Percentiles rank a stretch among this genome's conserved stretches.
Evolutionary conservation across 331 rosid species (phyloP).

Genomic region (Stylosanthes scabra): DNA sequence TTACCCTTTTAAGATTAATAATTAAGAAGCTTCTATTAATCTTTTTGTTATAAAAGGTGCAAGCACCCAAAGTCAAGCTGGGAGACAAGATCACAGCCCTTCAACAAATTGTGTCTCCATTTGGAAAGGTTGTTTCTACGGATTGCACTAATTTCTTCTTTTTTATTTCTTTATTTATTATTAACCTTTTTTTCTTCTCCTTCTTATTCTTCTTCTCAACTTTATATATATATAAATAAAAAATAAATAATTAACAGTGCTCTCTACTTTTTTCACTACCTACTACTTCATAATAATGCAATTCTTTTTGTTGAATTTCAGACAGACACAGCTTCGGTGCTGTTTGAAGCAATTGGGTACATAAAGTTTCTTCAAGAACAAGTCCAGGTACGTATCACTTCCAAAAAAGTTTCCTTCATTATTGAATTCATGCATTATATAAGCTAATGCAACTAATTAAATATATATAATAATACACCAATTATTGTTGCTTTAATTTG

Average conservation of each 20-base stretch:
- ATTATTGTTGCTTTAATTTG: constrained; percentile 21
- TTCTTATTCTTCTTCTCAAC: background rate
- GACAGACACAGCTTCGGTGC: constrained; percentile 98
- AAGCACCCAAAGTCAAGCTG: constrained; percentile 94
- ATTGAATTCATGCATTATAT: constrained; percentile 18
- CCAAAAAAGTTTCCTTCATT: constrained; percentile 23
- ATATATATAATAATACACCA: background rate
- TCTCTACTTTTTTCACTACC: constrained; percentile 44
- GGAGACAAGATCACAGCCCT: constrained; percentile 86
- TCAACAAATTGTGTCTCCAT: constrained; percentile 99
- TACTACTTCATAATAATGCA: constrained; percentile 27
- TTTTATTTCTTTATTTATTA: background rate
- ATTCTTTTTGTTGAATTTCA: constrained; percentile 49
- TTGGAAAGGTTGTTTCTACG: constrained; percentile 86
- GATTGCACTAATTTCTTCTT: constrained; percentile 31
- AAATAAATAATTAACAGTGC: constrained; percentile 35
- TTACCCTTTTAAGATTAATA: background rate
- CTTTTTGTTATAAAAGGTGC: constrained; percentile 52
- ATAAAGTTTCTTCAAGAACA: constrained; percentile 92
- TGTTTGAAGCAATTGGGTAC: constrained; percentile 87
- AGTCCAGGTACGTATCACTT: constrained; percentile 65
- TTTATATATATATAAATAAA: constrained; percentile 18
- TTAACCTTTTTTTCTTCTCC: background rate
- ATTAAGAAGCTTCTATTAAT: constrained; percentile 48
- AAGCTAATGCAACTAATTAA: constrained; percentile 11